Evolutionary conservation across 805 yeast genomes (phyloP), one percentile per base, ranked within the genome.

Genomic region (Ogataea trehaloabstinens): DNA sequence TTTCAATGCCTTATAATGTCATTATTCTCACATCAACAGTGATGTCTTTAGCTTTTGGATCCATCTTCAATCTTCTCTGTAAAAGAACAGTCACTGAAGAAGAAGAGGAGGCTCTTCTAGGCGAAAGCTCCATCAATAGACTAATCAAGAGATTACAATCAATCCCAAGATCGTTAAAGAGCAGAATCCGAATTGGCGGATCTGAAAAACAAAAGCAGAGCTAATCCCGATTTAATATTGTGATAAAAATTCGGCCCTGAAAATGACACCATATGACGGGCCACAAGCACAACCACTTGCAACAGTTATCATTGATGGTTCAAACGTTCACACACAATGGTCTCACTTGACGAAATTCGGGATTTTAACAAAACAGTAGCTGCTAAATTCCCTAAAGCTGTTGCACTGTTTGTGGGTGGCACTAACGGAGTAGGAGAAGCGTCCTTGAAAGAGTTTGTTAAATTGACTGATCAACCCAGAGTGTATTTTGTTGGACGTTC

Each of bases 1-100:
- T 93, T 64, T 85, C 95, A 46, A 93, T 93, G 99, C 99, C 99
- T 0, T 93, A 93, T 60, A 93, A 93, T 53, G 99, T 93, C 29
- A 91, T 93, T 44, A 93, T 93, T 32, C 69, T 93, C 45, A 86
- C 98, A 0, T 86, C 95, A 6, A 93, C 99, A 0, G 83, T 89
- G 5, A 84, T 93, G 87, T 88, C 98, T 0, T 67, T 93, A 41
- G 82, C 91, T 0, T 91, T 90, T 65, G 98, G 98, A 6, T 78
- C 91, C 0, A 55, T 90, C 2, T 89, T 81, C 66, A 90, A 91
- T 54, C 66, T 89, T 37, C 56, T 93, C 31, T 79, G 82, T 6
- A 86, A 89, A 53, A 71, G 78, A 52, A 75, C 85, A 8, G 80
- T 89, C 0, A 77, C 91, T 0, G 88, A 83, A 47, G 86, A 81